Base-by-base conservation (phyloP, 2,329 filamentous ascomycete species). In the Cercospora citrullina region DNA sequence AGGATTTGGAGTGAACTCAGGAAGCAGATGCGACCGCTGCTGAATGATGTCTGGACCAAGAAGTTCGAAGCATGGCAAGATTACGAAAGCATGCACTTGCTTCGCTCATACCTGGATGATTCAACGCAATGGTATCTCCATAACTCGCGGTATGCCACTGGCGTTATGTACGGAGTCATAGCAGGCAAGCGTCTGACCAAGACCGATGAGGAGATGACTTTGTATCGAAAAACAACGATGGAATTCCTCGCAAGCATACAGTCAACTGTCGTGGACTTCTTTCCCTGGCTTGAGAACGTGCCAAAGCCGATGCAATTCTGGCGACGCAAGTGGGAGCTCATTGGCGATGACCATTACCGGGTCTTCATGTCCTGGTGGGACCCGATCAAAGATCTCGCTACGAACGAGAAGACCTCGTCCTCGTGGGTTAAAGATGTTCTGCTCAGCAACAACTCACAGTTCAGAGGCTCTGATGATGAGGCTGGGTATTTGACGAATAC, bases 1-100 rank as follows among this genome's bases (percentile, higher is more conserved):
- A 45, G 18, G 3, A 39, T 65, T 2, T 68, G 66, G 66, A 57
- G 30, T 23, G 66, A 68, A 18, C 59, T 68, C 3, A 28, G 66
- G 7, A 42, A 63, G 6, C 42, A 65, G 21, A 68, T 68, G 66
- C 58, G 66, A 10, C 63, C 63, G 2, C n/a, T 68, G 18, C 57
- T 68, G 42, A 65, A 68, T 33, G 48, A 59, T 45, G 45, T 55
- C 14, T 68, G 66, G 66, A 61, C 63, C 6, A 62, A 42, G 45
- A 62, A 62, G n/a, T 68, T 68, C 33, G 53, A 51, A 26, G 48
- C 64, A 26, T 68, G 66, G 66, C 66, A 68, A 59, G 66, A 68
- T 36, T 55, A 18, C 33, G 66, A 68, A 23, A 68, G 66, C 9
- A 33, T 42, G n/a, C 31, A 59, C 8, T 26, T 68, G 42, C 66